A percentile compares a stretch with the other conserved stretches of the same genome.
These are phyloP conservation scores for Cardamine chenopodiifolia DNA, from an alignment of 345 rosid species.

Conservation along the genomic window DNA sequence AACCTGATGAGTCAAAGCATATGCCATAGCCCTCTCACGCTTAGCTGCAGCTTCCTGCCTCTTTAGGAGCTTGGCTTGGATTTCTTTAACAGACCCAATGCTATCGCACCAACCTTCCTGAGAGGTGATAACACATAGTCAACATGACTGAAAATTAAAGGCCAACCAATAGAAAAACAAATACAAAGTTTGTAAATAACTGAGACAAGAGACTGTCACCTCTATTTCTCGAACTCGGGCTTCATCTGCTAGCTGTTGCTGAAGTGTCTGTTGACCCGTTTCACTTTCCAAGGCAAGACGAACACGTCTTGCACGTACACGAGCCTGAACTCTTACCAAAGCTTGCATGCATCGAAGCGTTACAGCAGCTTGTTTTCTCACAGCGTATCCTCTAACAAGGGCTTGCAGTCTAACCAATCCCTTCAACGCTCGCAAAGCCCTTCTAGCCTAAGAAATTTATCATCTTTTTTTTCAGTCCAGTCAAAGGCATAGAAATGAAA, in stretches of 20 bases:
- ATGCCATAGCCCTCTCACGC: conserved; percentile 99
- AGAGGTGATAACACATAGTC: conserved; percentile 17
- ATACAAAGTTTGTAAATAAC: not conserved
- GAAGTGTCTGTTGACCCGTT: conserved; percentile 69
- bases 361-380: conserved; percentile 99
- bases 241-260: conserved; percentile 82
- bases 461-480: conserved; percentile 28
- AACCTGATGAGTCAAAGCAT: conserved; percentile 98
- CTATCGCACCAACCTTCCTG: conserved; percentile 99
- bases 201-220: conserved; percentile 44
- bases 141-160: conserved; percentile 8
- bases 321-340: conserved; percentile 98
- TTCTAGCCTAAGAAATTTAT: conserved; percentile 70
- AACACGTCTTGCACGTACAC: conserved; percentile 94
- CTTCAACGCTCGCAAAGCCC: conserved; percentile 95
- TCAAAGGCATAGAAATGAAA: conserved; percentile 15
- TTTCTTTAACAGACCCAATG: conserved; percentile 91
- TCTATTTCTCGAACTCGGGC: conserved; percentile 87
- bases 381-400: conserved; percentile 96
- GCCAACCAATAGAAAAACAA: not conserved
- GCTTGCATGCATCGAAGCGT: conserved; percentile 99
- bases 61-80: conserved; percentile 88
- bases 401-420: conserved; percentile 99
- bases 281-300: conserved; percentile 93
- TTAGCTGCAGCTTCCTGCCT: conserved; percentile 99